Evolutionary conservation across 441 rosid species (phyloP).

Genomic region (Bruguiera hainesii): DNA sequence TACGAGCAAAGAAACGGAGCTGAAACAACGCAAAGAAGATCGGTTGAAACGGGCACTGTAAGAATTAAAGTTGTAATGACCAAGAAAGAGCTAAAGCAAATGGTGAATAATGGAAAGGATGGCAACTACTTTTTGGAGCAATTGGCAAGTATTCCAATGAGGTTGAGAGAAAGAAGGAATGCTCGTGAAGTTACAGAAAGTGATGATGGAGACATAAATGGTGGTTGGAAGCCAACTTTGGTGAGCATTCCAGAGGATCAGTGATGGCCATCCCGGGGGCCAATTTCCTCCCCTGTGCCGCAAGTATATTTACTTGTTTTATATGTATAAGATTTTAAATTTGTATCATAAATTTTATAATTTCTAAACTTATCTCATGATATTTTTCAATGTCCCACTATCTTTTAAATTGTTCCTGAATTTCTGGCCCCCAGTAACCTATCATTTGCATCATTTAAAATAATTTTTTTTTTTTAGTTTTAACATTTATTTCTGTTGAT

Average conservation of each 20-base stretch:
- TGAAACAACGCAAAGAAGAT: constrained; percentile 10
- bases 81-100: constrained; percentile 49
- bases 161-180: constrained; percentile 26
- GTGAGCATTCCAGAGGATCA: constrained; percentile 66
- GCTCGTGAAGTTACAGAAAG: not conserved
- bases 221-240: constrained; percentile 54
- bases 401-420: too few species aligned
- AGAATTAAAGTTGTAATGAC: constrained; percentile 61
- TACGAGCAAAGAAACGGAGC: not conserved
- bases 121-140: constrained; percentile 28
- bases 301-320: too few species aligned
- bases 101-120: constrained; percentile 33
- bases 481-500: too few species aligned
- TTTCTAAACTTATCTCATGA: too few species aligned
- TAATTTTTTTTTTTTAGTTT: too few species aligned
- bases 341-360: too few species aligned
- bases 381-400: too few species aligned
- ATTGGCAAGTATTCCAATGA: constrained; percentile 33
- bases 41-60: constrained; percentile 22
- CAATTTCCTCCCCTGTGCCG: too few species aligned
- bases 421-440: too few species aligned
- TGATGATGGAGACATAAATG: not conserved
- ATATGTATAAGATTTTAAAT: too few species aligned
- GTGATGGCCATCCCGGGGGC: not conserved
- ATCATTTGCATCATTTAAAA: too few species aligned